Base-by-base conservation (phyloP, 805 yeast genomes). In the Zygoascus bituminiphila region DNA sequence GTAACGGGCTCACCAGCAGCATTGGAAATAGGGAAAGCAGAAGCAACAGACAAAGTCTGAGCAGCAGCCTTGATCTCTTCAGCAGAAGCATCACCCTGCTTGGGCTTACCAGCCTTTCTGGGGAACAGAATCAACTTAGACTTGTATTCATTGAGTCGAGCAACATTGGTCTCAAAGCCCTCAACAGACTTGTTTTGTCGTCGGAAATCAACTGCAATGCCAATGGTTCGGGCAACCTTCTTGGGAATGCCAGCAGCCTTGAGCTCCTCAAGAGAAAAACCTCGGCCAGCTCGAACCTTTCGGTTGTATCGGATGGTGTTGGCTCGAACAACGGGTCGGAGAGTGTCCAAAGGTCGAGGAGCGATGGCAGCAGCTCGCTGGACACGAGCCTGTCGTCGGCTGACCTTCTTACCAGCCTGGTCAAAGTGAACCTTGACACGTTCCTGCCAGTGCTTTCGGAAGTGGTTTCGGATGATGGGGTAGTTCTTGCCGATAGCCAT, bases 401-500 rank as follows among this genome's bases (percentile, higher is more conserved):
- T 82, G 69, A 77, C 88, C 84, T 93, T 93, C 84, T 91, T 88
- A 75, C 98, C 98, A 71, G 98, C 96, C 82, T 93, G 98, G 91
- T 93, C 97, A 73, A 93, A 85, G 88, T 94, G 98, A 69, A 88
- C 96, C 75, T 81, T 87, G 82, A 93, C 99, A 72, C 98, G 87
- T 77, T 88, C 95, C 80, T 93, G 98, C 98, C 98, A 93, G 95
- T 91, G 91, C 87, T 91, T 91, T 82, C 97, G 85, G 95, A 91
- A 91, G 82, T 93, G 98, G 84, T 91, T 91, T 84, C 87, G 88
- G 82, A 87, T 85, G 79, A 91, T 79, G 81, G 98, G 96, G 80
- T 88, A 82, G 81, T 91, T 91, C 89, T 93, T 91, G 67, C 93
- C 77, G 82, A 93, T 88, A 77, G 98, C 98, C 89, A 75, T 57